A percentile compares a stretch with the other conserved stretches of the same genome.
These are phyloP conservation scores for Pythium sukuiense DNA, from an alignment of 352 stramenopile species.

Conservation along the genomic window DNA sequence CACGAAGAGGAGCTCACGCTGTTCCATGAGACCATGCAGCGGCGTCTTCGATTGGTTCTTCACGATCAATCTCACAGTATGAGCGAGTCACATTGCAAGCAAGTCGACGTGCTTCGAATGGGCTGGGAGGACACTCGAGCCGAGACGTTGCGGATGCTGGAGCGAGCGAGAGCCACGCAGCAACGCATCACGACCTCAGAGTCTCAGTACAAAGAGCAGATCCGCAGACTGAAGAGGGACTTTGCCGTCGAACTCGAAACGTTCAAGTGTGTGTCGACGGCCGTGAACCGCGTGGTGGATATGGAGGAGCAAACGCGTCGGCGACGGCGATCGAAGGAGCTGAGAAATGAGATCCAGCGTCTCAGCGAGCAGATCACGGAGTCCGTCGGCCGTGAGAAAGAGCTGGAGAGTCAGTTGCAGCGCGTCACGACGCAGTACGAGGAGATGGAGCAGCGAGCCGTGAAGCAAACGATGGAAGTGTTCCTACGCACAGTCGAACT, in stretches of 20 bases:
- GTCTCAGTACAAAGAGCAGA: slow-evolving; percentile 14
- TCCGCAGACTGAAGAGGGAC: slow-evolving; percentile 22
- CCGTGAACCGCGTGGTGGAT: slow-evolving; percentile 56
- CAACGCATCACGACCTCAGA: slow-evolving; percentile 2
- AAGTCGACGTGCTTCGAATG: slow-evolving; percentile 41
- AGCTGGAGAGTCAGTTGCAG: slow-evolving; percentile 34
- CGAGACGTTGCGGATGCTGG: slow-evolving; percentile 24
- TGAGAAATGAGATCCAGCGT: slow-evolving; percentile 37
- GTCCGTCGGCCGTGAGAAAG: slow-evolving; percentile 32
- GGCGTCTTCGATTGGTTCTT: slow-evolving; percentile 24
- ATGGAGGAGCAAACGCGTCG: slow-evolving; percentile 30
- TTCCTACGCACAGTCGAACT: slow-evolving; percentile 45
- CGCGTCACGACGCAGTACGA: slow-evolving; percentile 26
- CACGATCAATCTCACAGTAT: neutral
- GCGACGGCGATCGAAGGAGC: slow-evolving; percentile 22
- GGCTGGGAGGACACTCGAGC: slow-evolving; percentile 40
- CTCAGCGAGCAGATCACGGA: slow-evolving; percentile 34
- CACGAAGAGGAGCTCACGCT: slow-evolving; percentile 52
- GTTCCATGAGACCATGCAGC: slow-evolving; percentile 22
- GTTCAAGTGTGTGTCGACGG: slow-evolving; percentile 30
- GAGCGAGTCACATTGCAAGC: slow-evolving; percentile 10
- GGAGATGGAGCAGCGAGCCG: slow-evolving; percentile 37
- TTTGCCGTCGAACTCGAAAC: slow-evolving; percentile 27
- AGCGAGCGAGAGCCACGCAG: slow-evolving; percentile 18
- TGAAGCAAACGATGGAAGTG: slow-evolving; percentile 47